Evolutionary conservation across 2,329 filamentous ascomycete species (phyloP).

Genomic region (Fusarium mexicanum): DNA sequence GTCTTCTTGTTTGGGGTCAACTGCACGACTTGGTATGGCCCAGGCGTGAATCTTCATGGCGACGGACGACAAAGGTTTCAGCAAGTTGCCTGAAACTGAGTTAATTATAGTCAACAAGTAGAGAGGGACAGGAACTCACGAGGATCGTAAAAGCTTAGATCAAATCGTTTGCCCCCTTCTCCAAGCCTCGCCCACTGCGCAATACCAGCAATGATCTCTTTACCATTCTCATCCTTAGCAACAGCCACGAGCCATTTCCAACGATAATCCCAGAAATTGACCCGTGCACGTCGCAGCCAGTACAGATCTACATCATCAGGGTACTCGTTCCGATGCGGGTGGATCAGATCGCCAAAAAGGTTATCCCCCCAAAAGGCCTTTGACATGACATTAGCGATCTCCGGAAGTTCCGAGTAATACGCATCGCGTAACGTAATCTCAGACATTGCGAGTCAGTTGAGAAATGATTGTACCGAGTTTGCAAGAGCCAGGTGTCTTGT

Average conservation of each 20-base stretch:
- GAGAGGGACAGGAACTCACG: not conserved
- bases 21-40: constrained; percentile 18
- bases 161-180: constrained; percentile 21
- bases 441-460: constrained; percentile 12
- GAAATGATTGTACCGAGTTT: not conserved
- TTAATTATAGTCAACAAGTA: rapidly evolving
- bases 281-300: constrained; percentile 43
- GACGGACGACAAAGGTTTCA: constrained; percentile 25
- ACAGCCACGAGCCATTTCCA: constrained; percentile 44
- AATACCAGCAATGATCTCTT: constrained; percentile 21
- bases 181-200: constrained; percentile 36
- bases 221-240: constrained; percentile 16
- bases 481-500: constrained; percentile 9
- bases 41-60: constrained; percentile 22
- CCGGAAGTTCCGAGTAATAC: constrained; percentile 39
- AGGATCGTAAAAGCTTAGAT: constrained; percentile 18
- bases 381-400: constrained; percentile 44
- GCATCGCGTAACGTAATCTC: constrained; percentile 26
- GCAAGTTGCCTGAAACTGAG: constrained; percentile 8
- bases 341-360: constrained; percentile 48
- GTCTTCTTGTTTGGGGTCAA: constrained; percentile 21
- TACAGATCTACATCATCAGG: constrained; percentile 46
- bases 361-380: constrained; percentile 48
- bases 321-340: constrained; percentile 46
- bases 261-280: constrained; percentile 45